Percentiles rank a stretch among this genome's conserved stretches.
Conservation (phyloP, 352 stramenopile species). For the Phytophthora melonis region DNA sequence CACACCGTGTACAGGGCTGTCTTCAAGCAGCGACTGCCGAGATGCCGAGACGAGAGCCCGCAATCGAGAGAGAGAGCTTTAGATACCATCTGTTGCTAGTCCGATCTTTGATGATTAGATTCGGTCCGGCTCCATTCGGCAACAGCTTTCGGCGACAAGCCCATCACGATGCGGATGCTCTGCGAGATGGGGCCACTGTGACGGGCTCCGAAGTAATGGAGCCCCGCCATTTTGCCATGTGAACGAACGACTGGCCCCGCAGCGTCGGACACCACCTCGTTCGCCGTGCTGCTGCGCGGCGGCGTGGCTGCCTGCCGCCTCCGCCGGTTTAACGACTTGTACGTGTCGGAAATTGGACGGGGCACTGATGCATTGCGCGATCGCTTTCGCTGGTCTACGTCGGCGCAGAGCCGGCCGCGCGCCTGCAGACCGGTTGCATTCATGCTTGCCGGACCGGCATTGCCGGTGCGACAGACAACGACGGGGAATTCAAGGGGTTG, state of each 20-base stretch:
- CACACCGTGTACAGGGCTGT: too few relatives aligned
- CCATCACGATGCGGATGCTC: not conserved
- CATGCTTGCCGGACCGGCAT: slow-evolving; percentile 2
- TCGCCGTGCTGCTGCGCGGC: not conserved
- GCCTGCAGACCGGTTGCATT: not conserved
- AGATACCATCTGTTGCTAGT: too few relatives aligned
- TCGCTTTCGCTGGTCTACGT: slow-evolving; percentile 28
- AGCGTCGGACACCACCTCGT: not conserved
- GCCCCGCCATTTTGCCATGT: slow-evolving; percentile 13
- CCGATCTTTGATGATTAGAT: too few relatives aligned
- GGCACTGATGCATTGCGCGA: slow-evolving; percentile 14
- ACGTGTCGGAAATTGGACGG: slow-evolving; percentile 7
- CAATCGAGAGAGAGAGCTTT: too few relatives aligned
- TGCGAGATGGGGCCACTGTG: slow-evolving; percentile 14
- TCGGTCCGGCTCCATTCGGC: too few relatives aligned
- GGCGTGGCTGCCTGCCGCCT: not conserved
- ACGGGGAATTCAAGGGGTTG: slow-evolving; percentile 12
- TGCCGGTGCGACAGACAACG: slow-evolving; percentile 21
- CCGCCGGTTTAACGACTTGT: slow-evolving; percentile 15
- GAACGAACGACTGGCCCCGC: slow-evolving; percentile 15
- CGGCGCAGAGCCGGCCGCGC: slow-evolving; percentile 13
- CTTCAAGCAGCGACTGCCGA: too few relatives aligned
- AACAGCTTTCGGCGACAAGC: slow-evolving; percentile 16
- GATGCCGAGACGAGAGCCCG: too few relatives aligned
- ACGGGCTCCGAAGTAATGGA: slow-evolving; percentile 11